phyloP scores from a whole-genome alignment of 768 basidiomycete species.

The Amanita pseudoporphyria region DNA sequence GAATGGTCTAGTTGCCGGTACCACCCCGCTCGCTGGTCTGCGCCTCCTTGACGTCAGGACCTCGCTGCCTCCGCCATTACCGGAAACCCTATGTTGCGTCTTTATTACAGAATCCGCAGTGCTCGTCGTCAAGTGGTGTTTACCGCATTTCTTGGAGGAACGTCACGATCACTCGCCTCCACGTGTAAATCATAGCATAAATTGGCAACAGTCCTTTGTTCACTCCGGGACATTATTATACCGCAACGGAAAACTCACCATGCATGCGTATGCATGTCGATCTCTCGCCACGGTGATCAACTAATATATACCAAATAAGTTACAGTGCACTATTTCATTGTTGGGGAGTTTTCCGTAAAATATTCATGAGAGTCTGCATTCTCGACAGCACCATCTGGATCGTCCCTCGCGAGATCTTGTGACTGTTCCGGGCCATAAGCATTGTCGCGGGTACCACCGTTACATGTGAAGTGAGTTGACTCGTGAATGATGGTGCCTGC shows the following conservation, averaged over 20 bases:
- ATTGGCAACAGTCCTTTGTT: too few species aligned
- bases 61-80: neutral
- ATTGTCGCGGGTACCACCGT: constrained; percentile 35
- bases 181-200: too few species aligned
- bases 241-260: too few species aligned
- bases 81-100: too few species aligned
- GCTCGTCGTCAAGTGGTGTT: too few species aligned
- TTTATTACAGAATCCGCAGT: too few species aligned
- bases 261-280: neutral
- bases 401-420: constrained; percentile 29
- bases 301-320: too few species aligned
- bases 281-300: too few species aligned
- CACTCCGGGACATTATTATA: too few species aligned
- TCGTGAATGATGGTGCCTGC: constrained; percentile 31
- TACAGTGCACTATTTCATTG: neutral
- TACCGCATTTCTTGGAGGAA: too few species aligned
- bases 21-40: neutral
- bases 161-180: too few species aligned
- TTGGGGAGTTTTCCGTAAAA: constrained; percentile 39
- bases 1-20: neutral
- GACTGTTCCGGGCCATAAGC: constrained; percentile 35
- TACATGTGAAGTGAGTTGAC: constrained; percentile 35
- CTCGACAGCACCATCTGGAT: constrained; percentile 24
- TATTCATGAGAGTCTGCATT: constrained; percentile 45
- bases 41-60: neutral